These are phyloP conservation scores for Pelargonium cotyledonis DNA, from an alignment of 441 rosid species.

Conservation along the genomic window DNA sequence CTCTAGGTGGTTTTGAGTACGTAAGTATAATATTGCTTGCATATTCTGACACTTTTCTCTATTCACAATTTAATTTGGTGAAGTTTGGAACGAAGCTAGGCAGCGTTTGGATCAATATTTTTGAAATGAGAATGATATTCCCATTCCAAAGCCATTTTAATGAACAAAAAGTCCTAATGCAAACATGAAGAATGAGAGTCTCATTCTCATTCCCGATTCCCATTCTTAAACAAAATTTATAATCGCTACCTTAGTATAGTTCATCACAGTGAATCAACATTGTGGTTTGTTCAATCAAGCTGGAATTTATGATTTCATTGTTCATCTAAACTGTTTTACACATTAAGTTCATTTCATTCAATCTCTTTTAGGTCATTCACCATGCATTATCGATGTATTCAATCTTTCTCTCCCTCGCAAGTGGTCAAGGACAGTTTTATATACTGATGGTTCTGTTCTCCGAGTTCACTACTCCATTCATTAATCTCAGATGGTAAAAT, in stretches of 20 bases:
- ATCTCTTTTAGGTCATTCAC: slow-evolving; percentile 49
- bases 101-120: too few species aligned
- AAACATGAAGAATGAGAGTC: too few species aligned
- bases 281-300: neutral
- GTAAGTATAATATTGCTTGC: slow-evolving; percentile 39
- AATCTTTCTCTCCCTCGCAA: slow-evolving; percentile 49
- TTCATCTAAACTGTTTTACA: neutral
- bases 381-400: slow-evolving; percentile 70
- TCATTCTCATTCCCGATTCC: too few species aligned
- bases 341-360: slow-evolving; percentile 1
- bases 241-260: too few species aligned
- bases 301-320: neutral
- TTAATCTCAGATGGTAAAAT: slow-evolving; percentile 72
- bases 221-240: too few species aligned
- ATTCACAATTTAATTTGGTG: neutral
- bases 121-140: too few species aligned
- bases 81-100: too few species aligned
- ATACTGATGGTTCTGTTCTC: slow-evolving; percentile 75
- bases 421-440: slow-evolving; percentile 71
- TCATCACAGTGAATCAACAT: neutral
- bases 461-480: slow-evolving; percentile 67
- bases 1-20: slow-evolving; percentile 69
- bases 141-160: too few species aligned
- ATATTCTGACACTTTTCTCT: neutral
- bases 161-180: too few species aligned